These are phyloP conservation scores for Calonectria henricotiae DNA, from an alignment of 2,329 filamentous ascomycete species.

Conservation along the genomic window DNA sequence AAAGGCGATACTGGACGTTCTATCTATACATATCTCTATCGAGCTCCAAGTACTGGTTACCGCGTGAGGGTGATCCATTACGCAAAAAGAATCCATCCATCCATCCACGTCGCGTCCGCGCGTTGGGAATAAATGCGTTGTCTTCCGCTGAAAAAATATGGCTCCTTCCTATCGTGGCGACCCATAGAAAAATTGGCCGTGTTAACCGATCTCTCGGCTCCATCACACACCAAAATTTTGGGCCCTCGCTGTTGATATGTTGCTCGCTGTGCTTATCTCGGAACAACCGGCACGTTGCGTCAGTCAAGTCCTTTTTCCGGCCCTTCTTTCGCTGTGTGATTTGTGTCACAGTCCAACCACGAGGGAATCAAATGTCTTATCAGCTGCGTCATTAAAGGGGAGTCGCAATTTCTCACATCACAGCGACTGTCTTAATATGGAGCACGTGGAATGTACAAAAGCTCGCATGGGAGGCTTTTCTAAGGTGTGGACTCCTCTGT, in stretches of 20 bases:
- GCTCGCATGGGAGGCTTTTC: background rate
- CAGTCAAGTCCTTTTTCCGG: conserved; percentile 13
- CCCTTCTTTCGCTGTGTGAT: conserved; percentile 9
- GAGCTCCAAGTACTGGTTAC: background rate
- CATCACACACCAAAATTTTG: conserved; percentile 6
- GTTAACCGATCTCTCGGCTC: conserved; percentile 22
- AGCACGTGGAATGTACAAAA: conserved; percentile 24
- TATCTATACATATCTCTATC: conserved; percentile 22
- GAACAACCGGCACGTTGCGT: conserved; percentile 20
- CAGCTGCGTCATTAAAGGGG: conserved; percentile 22
- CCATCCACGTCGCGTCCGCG: background rate
- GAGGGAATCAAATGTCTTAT: conserved; percentile 4
- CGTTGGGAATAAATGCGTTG: background rate
- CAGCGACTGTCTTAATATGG: background rate
- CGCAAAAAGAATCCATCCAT: conserved; percentile 1
- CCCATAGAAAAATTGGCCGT: conserved; percentile 23
- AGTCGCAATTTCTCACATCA: conserved; percentile 9
- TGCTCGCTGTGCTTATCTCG: conserved; percentile 18
- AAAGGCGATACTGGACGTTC: conserved; percentile 3
- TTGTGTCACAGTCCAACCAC: background rate
- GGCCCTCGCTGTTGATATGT: conserved; percentile 19
- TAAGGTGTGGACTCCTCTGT: background rate
- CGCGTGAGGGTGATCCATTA: conserved; percentile 6
- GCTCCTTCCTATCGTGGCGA: conserved; percentile 25
- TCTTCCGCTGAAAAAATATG: conserved; percentile 4